Base-by-base conservation (phyloP, 805 yeast genomes). In the Pichia sporocuriosa region DNA sequence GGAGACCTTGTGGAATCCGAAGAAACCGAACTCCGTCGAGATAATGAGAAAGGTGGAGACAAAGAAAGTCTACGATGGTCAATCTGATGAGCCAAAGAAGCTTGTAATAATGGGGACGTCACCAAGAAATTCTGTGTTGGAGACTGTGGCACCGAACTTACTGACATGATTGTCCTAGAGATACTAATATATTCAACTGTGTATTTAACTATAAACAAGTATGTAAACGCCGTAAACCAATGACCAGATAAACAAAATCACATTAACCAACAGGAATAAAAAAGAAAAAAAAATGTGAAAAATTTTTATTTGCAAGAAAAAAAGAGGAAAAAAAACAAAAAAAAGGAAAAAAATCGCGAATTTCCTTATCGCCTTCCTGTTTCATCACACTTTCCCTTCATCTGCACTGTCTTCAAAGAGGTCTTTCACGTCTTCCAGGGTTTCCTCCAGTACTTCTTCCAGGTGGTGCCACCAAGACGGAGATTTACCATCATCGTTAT, bases 381-480 rank as follows among this genome's bases (percentile, higher is more conserved):
- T n/a, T n/a, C n/a, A n/a, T n/a, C n/a, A n/a, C n/a, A n/a, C n/a
- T n/a, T n/a, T 32, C 19, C n/a, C n/a, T 7, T 11, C 29, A 26
- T 15, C n/a, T 26, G 10, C 29, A 7, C 5, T 13, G 29, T 26
- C 29, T 5, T 26, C 15, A 26, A 32, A 21, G 21, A 32, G 25
- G 17, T 26, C 15, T 12, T 22, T 21, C 1, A 32, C 4, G 20
- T 22, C 35, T 4, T 32, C 35, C 26, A 13, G 6, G 7, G 26
- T 7, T 4, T 32, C 35, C 32, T 43, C 46, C 8, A 40, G 33
- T 6, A 34, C 35, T 19, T 44, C 33, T 11, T 24, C 35, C 4
- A 33, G 6, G 2, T 20, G 16, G 6, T 23, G 10, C 45, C 40
- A 31, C 44, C 56, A 28, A 43, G 48, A 17, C n/a, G 15, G 29